A percentile compares a stretch with the other conserved stretches of the same genome.
phyloP scores from a whole-genome alignment of 805 yeast genomes.

The Nakazawaea ishiwadae region DNA sequence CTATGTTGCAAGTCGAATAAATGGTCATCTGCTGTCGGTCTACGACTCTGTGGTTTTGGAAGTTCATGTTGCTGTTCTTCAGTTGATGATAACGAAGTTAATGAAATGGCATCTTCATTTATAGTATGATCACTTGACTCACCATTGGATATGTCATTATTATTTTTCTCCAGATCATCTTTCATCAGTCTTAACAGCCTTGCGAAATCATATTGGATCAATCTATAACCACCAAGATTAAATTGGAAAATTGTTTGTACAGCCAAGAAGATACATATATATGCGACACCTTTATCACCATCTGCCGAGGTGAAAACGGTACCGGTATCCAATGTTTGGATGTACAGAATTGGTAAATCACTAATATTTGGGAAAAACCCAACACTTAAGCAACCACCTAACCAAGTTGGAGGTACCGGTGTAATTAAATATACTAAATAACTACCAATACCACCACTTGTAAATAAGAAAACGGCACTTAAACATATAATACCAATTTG shows the following conservation, averaged over 20 bases:
- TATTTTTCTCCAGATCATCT: slow-evolving; percentile 22
- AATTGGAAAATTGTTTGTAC: slow-evolving; percentile 65
- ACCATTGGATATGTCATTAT: slow-evolving; percentile 12
- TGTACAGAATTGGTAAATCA: slow-evolving; percentile 82
- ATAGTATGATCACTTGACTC: slow-evolving; percentile 13
- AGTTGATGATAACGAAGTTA: slow-evolving; percentile 1
- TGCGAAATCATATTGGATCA: slow-evolving; percentile 67
- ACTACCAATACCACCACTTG: slow-evolving; percentile 39
- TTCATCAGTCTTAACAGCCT: slow-evolving; percentile 19
- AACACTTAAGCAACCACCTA: slow-evolving; percentile 69
- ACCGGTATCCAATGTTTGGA: slow-evolving; percentile 66
- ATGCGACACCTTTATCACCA: slow-evolving; percentile 77
- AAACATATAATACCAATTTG: slow-evolving; percentile 62
- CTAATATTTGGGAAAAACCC: slow-evolving; percentile 77
- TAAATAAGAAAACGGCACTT: slow-evolving; percentile 39
- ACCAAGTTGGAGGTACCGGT: slow-evolving; percentile 67
- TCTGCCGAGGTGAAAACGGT: slow-evolving; percentile 51
- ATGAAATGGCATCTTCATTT: background rate
- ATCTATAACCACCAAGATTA: slow-evolving; percentile 68
- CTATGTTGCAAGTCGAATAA: too few species aligned
- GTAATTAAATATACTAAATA: slow-evolving; percentile 38
- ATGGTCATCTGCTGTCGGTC: background rate
- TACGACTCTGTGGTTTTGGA: background rate
- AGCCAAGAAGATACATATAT: slow-evolving; percentile 71
- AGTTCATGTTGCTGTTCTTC: background rate